phyloP scores from a whole-genome alignment of 2,329 filamentous ascomycete species.

The Fusarium brachygibbosum region DNA sequence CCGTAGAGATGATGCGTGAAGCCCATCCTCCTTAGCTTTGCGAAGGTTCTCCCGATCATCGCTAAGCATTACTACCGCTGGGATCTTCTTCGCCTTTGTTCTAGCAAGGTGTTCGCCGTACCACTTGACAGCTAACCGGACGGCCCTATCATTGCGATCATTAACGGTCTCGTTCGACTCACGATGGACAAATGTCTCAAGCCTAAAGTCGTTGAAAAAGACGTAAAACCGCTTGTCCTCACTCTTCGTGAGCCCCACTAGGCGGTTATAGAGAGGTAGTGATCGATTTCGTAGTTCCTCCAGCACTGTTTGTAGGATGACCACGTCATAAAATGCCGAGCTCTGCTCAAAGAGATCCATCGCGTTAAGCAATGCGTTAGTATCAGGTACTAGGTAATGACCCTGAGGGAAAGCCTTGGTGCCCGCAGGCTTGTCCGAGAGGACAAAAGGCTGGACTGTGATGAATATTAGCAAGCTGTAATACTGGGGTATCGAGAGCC shows the following conservation, averaged over 20 bases:
- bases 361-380: slow-evolving; percentile 92
- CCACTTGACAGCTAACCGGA: slow-evolving; percentile 89
- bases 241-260: slow-evolving; percentile 91
- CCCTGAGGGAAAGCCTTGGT: slow-evolving; percentile 86
- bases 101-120: slow-evolving; percentile 84
- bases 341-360: slow-evolving; percentile 98
- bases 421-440: slow-evolving; percentile 88
- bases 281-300: slow-evolving; percentile 96
- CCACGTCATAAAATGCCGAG: slow-evolving; percentile 94
- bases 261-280: slow-evolving; percentile 91
- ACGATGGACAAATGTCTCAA: slow-evolving; percentile 88
- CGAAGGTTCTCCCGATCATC: slow-evolving; percentile 90
- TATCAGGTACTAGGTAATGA: slow-evolving; percentile 95
- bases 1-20: slow-evolving; percentile 76
- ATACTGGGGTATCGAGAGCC: background rate
- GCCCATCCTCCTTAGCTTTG: slow-evolving; percentile 81
- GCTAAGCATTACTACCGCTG: slow-evolving; percentile 90
- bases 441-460: slow-evolving; percentile 82
- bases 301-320: slow-evolving; percentile 94
- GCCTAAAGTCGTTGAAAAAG: slow-evolving; percentile 98
- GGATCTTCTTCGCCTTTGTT: slow-evolving; percentile 72
- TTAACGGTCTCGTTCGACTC: slow-evolving; percentile 88
- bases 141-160: slow-evolving; percentile 94
- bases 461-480: slow-evolving; percentile 18
- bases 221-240: slow-evolving; percentile 98